Base-by-base conservation (phyloP, 2,329 filamentous ascomycete species). In the Diplodia intermedia region DNA sequence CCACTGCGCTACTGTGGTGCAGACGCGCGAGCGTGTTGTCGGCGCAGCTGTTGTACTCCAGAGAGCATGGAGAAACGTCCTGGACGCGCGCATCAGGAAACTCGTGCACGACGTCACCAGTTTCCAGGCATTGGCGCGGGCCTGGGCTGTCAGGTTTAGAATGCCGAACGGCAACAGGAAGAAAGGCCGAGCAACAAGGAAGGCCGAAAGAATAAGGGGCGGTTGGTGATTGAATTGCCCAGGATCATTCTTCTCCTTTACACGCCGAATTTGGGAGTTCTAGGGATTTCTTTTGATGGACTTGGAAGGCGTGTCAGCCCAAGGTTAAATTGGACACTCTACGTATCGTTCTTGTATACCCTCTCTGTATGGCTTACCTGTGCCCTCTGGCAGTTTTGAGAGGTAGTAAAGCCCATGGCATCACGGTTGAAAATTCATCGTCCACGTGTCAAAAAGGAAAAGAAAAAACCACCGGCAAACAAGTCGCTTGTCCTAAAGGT, bases 1-100 rank as follows among this genome's bases (percentile, higher is more conserved):
- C 43, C 78, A 84, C 14, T 86, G 84, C 70, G 81, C 82, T 1
- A 75, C 72, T 1, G 82, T 86, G 0, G 84, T 85, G 29, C 77
- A 79, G 69, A 78, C 79, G 5, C 73, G 81, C 36, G 77, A 83
- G 55, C 72, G 76, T 47, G 72, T 86, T 14, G 73, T 79, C 4
- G 66, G 71, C 47, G 82, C 81, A 69, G 75, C 82, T 70, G 78
- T 81, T 69, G 67, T 78, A 18, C 71, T 85, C 38, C 83, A 85
- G 73, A 71, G 79, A 50, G 74, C 76, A 7, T 85, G 83, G 82
- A 78, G 79, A 55, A 69, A 18, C 4, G 75, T 82, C 7, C 62
- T 82, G 36, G 77, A 78, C 4, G 55, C 53, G 4, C 77, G 81
- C 54, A 76, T 78, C 11, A 69, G 70, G 33, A 71, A 71, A 66